Base-by-base conservation (phyloP, 805 yeast genomes). In the Saturnispora silvae region DNA sequence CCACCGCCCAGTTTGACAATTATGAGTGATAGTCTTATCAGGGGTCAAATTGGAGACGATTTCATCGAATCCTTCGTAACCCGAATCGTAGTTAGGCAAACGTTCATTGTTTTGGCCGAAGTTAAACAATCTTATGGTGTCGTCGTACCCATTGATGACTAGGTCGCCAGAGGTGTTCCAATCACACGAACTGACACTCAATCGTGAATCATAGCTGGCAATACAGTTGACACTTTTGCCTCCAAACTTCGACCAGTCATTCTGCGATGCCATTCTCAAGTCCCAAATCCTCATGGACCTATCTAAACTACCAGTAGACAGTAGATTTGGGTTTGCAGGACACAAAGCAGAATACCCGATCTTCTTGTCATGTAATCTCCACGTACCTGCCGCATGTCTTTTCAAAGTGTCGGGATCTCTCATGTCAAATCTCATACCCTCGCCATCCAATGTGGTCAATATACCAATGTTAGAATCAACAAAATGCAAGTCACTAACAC, bases 1-100 rank as follows among this genome's bases (percentile, higher is more conserved):
- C 98, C 98, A 89, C 45, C 95, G 67, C 0, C 98, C 98, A 0
- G 96, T 81, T 57, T 89, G 95, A 60, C 98, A 92, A 51, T 92
- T 92, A 54, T 92, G 98, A 39, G 72, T 72, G 34, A 89, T 65
- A 8, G 74, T 72, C 20, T 72, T 67, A 20, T 67, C 52, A 0
- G 95, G 94, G n/a, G 50, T 54, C 24, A 85, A 47, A 36, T 68
- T 70, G 6, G 50, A 52, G 1, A 68, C 61, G 4, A 57, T 45
- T 14, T 23, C 28, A 19, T 20, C 26, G 10, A 23, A 20, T 14
- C 45, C 50, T 18, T 46, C 42, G 3, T 56, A 41, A n/a, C 42
- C 14, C 29, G 6, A 43, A 41, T 7, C 33, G 31, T 3, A 45
- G 37, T 1, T 50, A 17, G 22, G 22, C 23, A 29, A 17, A 4